phyloP scores from a whole-genome alignment of 306 rosid genomes.

The Dryas drummondii region DNA sequence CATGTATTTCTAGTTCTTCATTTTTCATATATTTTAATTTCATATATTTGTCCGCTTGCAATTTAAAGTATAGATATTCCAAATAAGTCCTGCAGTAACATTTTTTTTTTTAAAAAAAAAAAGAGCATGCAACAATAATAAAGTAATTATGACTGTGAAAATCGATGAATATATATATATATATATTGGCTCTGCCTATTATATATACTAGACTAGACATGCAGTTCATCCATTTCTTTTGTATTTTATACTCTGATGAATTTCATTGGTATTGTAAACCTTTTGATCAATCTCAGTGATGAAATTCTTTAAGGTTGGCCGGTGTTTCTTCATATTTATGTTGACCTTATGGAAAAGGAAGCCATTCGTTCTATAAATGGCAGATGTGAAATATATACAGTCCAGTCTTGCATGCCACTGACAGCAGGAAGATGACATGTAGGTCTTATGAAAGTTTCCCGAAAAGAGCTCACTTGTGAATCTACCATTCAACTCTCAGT shows the following conservation, averaged over 20 bases:
- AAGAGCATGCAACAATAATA: neutral
- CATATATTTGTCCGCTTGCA: too few relatives aligned
- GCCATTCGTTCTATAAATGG: neutral
- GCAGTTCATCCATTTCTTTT: too few relatives aligned
- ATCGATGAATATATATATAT: slow-evolving; percentile 3
- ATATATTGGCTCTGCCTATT: neutral
- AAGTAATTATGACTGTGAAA: neutral
- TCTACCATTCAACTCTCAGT: slow-evolving; percentile 17
- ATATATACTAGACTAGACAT: too few relatives aligned
- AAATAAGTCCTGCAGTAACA: slow-evolving; percentile 1
- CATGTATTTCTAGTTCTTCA: too few relatives aligned
- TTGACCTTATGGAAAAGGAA: slow-evolving; percentile 4
- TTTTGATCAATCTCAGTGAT: neutral
- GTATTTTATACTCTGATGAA: too few relatives aligned
- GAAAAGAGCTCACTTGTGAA: neutral
- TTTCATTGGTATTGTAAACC: neutral
- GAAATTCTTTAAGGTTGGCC: neutral
- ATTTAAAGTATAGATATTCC: neutral
- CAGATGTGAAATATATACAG: neutral
- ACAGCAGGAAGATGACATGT: neutral
- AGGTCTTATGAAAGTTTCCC: too few relatives aligned
- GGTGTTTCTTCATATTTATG: neutral
- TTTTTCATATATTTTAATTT: too few relatives aligned
- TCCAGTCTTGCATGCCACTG: neutral
- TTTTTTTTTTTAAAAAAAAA: neutral